These are phyloP conservation scores for Ceratocystis papillata DNA, from an alignment of 2,329 filamentous ascomycete genomes.

Conservation along the genomic window DNA sequence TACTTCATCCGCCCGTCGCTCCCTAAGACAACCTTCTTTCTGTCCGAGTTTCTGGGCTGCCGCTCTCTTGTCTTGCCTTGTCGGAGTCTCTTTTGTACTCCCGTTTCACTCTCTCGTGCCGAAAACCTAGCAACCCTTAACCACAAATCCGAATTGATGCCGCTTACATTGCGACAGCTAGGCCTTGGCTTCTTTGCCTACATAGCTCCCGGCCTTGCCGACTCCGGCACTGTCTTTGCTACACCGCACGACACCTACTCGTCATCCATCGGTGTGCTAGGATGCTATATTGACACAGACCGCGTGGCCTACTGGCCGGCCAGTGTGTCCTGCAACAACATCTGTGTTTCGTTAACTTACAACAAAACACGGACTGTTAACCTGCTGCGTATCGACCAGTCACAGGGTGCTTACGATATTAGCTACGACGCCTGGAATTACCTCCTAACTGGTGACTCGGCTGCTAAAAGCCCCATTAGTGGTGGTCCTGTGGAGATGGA, in stretches of 20 bases:
- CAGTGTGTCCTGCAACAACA: slow-evolving; percentile 42
- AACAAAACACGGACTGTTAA: slow-evolving; percentile 39
- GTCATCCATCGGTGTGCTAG: slow-evolving; percentile 47
- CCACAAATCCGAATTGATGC: neutral
- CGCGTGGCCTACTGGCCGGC: slow-evolving; percentile 51
- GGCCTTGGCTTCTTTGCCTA: slow-evolving; percentile 16
- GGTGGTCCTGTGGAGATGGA: slow-evolving; percentile 44
- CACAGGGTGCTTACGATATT: slow-evolving; percentile 47
- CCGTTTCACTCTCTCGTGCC: neutral
- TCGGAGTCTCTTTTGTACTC: neutral
- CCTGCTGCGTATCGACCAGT: slow-evolving; percentile 49
- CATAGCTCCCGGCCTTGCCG: slow-evolving; percentile 26
- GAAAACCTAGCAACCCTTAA: neutral
- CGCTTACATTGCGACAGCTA: neutral
- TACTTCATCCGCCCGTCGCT: neutral
- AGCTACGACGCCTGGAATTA: slow-evolving; percentile 53
- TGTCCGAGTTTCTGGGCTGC: neutral
- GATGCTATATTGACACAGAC: slow-evolving; percentile 51
- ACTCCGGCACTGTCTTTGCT: slow-evolving; percentile 31
- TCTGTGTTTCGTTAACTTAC: slow-evolving; percentile 46
- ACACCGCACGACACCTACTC: slow-evolving; percentile 49
- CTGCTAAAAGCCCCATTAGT: slow-evolving; percentile 36
- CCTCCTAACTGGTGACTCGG: slow-evolving; percentile 42
- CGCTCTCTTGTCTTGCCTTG: neutral
- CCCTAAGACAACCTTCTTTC: neutral